Base-by-base conservation (phyloP, 768 basidiomycete species). In the Phanerodontia chrysosporium region DNA sequence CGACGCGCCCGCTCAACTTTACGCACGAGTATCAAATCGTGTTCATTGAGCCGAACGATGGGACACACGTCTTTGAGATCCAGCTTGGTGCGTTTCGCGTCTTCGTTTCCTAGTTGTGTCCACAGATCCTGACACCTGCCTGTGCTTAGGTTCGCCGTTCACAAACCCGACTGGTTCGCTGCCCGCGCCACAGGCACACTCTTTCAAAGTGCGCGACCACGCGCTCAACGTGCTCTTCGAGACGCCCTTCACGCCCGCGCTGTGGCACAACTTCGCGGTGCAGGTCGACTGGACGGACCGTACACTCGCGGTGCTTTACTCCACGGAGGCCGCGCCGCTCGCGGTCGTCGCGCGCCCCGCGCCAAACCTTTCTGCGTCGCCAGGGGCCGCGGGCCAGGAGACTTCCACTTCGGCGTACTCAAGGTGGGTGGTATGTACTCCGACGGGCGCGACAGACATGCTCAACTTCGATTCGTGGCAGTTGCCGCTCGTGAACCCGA, bases 231-330 rank as follows among this genome's bases (percentile, higher is more conserved):
- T 81, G 6, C 67, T 84, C n/a, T 85, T 82, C 72, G 66, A 70
- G 21, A 74, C 78, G 0, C 73, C 78, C 1, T 83, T 84, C 70
- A 67, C 70, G 3, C 59, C 73, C 3, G 62, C 59, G 2, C 65
- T 65, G 18, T 86, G 84, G 83, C 83, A 85, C 67, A 86, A 85
- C 69, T 83, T 85, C 63, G 84, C 81, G 0, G 65, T 85, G 39
- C 76, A 77, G 56, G 76, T 86, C 36, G 79, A 84, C 67, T 87
- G 83, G 83, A 73, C 73, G 55, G 44, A 61, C 44, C 73, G 72
- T 49, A 83, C 82, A 1, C 73, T 85, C 18, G 73, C 70, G 8
- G 78, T 82, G 2, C 78, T 78, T 45, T 85, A 83, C 65, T 87
- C 85, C 0, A 65, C 62, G 12, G 75, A 80, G 29, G 74, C 58